Base-by-base conservation (phyloP, 1,139 yeast genomes). In the Kluyveromyces marxianus region DNA sequence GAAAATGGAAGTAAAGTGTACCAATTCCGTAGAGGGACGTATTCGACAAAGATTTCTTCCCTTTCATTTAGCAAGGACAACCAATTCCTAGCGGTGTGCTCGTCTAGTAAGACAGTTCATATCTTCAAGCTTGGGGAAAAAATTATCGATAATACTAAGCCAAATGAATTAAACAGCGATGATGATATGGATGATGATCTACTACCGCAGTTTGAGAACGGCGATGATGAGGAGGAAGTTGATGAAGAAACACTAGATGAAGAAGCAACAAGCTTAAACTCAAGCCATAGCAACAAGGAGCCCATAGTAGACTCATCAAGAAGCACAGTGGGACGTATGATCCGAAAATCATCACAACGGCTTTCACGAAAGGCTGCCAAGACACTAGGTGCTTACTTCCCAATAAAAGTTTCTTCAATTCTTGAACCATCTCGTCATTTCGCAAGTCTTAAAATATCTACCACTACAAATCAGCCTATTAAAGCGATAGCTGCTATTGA, bases 21-120 rank as follows among this genome's bases (percentile, higher is more conserved):
- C 60, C 97, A 92, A 64, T 92, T 92, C 65, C 74, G 98, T 55
- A 75, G 97, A 60, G 98, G 98, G 1, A 86, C 97, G 1, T 90
- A 90, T 61, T 95, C 96, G 3, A 84, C 97, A 4, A 81, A 76
- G 57, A 88, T 92, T n/a, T 84, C 82, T 59, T 83, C 95, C 2
- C 72, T 92, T 52, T 77, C 82, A 33, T 92, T 92, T 67, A 84
- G 94, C 56, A 74, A 76, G 32, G 86, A 86, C 54, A 83, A 89
- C 53, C 72, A 72, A 44, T 80, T 84, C 58, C 75, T 92, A 36
- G 78, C 89, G 29, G 97, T 94, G 2, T 81, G 95, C 28, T 83
- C 95, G 39, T 85, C 97, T 0, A 87, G 96, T 32, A 95, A 86
- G 48, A 92, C 98, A 0, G 95, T 92, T 10, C 98, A 92, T 63